These are phyloP conservation scores for Phaeosphaeria sp. DNA, from an alignment of 2,329 filamentous ascomycete genomes.

Conservation along the genomic window DNA sequence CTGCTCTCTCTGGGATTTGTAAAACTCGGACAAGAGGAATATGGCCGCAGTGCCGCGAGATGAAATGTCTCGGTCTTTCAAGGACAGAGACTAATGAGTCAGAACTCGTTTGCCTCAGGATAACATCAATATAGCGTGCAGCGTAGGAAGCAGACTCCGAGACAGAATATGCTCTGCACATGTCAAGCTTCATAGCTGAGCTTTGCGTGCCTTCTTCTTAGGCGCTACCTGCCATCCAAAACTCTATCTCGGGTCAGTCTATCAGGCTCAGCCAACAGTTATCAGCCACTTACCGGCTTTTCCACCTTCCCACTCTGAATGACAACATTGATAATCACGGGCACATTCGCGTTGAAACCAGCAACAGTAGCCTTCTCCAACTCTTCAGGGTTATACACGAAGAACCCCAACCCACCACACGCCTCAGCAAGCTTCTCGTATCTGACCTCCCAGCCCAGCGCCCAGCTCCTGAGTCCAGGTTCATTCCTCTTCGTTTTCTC, in stretches of 20 bases:
- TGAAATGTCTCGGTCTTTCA: too few relatives aligned
- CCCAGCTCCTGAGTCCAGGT: constrained; percentile 54
- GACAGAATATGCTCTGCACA: too few relatives aligned
- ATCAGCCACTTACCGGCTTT: constrained; percentile 12
- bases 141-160: too few relatives aligned
- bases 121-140: too few relatives aligned
- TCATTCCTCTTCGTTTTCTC: constrained; percentile 40
- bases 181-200: not conserved
- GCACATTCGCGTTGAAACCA: constrained; percentile 57
- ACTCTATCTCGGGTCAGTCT: constrained; percentile 2
- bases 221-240: constrained; percentile 12
- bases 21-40: too few relatives aligned
- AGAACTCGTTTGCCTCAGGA: too few relatives aligned
- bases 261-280: not conserved
- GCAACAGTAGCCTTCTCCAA: constrained; percentile 58
- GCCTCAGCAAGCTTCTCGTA: constrained; percentile 64
- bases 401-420: constrained; percentile 61
- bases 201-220: constrained; percentile 4
- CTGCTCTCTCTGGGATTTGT: too few relatives aligned
- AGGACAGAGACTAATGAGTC: too few relatives aligned
- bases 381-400: constrained; percentile 61
- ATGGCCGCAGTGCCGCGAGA: too few relatives aligned
- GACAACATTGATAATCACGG: constrained; percentile 63
- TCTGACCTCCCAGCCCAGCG: constrained; percentile 61
- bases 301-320: constrained; percentile 54